Percentiles rank a stretch among this genome's conserved stretches.
Evolutionary conservation across 371 early-diverging fungal genomes (phyloP).

Genomic region (Phascolomyces articulosus): DNA sequence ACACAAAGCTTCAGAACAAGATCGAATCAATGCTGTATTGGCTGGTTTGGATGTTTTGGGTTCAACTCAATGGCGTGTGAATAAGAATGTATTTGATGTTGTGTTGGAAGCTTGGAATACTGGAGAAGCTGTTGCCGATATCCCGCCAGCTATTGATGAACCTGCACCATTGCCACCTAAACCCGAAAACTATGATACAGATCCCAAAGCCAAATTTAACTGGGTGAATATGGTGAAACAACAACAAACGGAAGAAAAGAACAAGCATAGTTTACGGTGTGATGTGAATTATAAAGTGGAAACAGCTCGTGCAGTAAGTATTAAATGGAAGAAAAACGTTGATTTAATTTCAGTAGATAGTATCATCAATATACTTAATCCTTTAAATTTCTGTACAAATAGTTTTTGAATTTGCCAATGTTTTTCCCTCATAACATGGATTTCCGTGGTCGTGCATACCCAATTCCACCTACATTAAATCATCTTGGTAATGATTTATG

Average conservation of each 20-base stretch:
- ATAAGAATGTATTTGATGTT: slow-evolving; percentile 79
- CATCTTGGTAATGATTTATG: slow-evolving; percentile 97
- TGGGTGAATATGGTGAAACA: slow-evolving; percentile 57
- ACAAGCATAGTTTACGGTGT: slow-evolving; percentile 88
- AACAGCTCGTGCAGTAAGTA: slow-evolving; percentile 88
- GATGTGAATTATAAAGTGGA: slow-evolving; percentile 95
- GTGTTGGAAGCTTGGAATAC: slow-evolving; percentile 90
- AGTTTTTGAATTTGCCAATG: slow-evolving; percentile 86
- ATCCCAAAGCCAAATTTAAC: slow-evolving; percentile 58
- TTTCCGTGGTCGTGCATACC: slow-evolving; percentile 98
- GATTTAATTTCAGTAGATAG: too few relatives aligned
- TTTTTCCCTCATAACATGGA: slow-evolving; percentile 98
- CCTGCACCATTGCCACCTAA: slow-evolving; percentile 53
- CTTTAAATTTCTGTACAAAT: too few relatives aligned
- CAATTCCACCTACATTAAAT: slow-evolving; percentile 94
- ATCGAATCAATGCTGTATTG: slow-evolving; percentile 69
- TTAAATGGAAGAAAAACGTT: too few relatives aligned
- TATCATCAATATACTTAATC: too few relatives aligned
- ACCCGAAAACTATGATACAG: slow-evolving; percentile 74
- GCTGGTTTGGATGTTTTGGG: slow-evolving; percentile 92
- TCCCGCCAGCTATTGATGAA: slow-evolving; percentile 54
- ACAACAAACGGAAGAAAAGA: slow-evolving; percentile 60
- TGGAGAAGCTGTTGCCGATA: slow-evolving; percentile 75
- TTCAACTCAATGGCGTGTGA: slow-evolving; percentile 88
- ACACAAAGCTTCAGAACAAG: slow-evolving; percentile 78